Evolutionary conservation across 2,329 filamentous ascomycete species (phyloP).

Genomic region (Fusarium clavum): DNA sequence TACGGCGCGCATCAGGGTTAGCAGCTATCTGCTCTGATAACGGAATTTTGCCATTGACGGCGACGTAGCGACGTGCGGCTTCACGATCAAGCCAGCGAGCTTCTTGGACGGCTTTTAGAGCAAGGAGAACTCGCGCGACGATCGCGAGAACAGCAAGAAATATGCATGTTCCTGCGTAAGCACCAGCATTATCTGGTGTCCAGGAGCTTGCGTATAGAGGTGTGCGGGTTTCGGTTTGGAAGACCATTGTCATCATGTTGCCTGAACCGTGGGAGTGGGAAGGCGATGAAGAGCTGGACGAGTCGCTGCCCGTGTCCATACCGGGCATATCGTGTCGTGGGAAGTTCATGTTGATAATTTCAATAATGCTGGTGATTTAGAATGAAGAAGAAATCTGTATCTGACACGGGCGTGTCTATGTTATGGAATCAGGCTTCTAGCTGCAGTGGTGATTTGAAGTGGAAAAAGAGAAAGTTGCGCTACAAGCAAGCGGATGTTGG

Average conservation of each 20-base stretch:
- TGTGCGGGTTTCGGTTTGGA: conserved; percentile 67
- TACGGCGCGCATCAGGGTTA: conserved; percentile 72
- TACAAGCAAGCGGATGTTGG: not conserved
- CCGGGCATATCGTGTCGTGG: conserved; percentile 45
- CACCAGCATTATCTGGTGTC: conserved; percentile 76
- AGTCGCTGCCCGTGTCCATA: conserved; percentile 35
- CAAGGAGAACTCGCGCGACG: conserved; percentile 76
- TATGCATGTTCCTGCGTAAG: conserved; percentile 90
- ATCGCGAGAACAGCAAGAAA: conserved; percentile 84
- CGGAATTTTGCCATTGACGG: conserved; percentile 72
- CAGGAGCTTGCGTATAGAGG: conserved; percentile 72
- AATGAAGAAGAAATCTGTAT: not conserved
- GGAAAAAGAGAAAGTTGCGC: not conserved
- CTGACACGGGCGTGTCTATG: not conserved
- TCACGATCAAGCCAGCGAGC: conserved; percentile 76
- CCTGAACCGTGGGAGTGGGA: conserved; percentile 29
- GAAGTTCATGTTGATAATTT: conserved; percentile 31
- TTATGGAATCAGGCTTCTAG: not conserved
- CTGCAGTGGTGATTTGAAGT: not conserved
- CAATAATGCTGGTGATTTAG: not conserved
- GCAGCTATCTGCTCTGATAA: conserved; percentile 69
- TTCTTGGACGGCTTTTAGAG: conserved; percentile 74
- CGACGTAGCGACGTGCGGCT: conserved; percentile 79
- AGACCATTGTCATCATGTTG: conserved; percentile 63
- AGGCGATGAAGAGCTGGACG: conserved; percentile 17